Evolutionary conservation across 805 yeast genomes (phyloP), one percentile per base, ranked within the genome.

Genomic region (Kodamaea nitidulidarum): DNA sequence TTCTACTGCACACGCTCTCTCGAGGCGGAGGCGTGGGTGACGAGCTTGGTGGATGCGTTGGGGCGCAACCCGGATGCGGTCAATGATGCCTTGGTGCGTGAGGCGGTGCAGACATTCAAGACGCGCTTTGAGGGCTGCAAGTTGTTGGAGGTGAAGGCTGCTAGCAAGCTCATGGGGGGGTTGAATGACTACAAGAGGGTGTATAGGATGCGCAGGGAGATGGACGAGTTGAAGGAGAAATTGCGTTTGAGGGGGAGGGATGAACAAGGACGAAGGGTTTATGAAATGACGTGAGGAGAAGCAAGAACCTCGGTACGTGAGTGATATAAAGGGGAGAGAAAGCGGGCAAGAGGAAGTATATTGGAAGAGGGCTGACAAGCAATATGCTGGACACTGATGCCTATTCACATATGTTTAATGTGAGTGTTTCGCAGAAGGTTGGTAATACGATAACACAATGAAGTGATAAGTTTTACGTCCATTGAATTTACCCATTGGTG

Each of bases 21-120:
- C 4, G 42, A 43, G n/a, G 50, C 46, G 8, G 47, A 44, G 21
- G 37, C 38, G 15, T 46, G 50, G 50, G 21, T 46, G 21, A 40
- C 40, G 11, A 38, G 40, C 14, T 28, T 44, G 7, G 28, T 46
- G 29, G 25, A 36, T 35, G 44, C 49, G 9, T 16, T 41, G 36
- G 38, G 34, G 18, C 15, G 26, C 7, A 22, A 33, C 18, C 41
- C 42, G 4, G 21, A 20, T 5, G 32, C 41, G 36, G 37, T 42
- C 9, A 34, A 26, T n/a, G 39, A 39, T 1, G 43, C 25, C 0
- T 26, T 38, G 16, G 42, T 45, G 16, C 14, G 25, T 7, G 41
- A 39, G 14, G 50, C 50, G 8, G 40, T 44, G 18, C 35, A 35
- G 15, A 20, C 29, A 7, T 39, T 44, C 30, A 35, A 38, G 14